phyloP scores from a whole-genome alignment of 257 asterid species.

The Przewalskia tangutica region DNA sequence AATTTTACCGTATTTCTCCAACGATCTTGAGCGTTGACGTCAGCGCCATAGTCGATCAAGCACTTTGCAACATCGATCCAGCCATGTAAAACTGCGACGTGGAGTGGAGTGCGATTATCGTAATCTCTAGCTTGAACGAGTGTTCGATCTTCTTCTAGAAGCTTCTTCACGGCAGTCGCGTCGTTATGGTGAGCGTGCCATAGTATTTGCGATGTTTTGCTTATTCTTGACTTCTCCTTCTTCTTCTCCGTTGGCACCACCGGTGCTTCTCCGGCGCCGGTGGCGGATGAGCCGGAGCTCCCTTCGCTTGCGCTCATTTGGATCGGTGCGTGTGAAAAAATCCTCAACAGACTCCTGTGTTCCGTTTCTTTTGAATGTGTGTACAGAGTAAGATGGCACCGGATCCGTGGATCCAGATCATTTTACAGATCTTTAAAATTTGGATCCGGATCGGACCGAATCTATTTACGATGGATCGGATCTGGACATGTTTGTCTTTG shows the following conservation, averaged over 20 bases:
- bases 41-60: slow-evolving; percentile 65
- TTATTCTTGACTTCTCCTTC: slow-evolving; percentile 76
- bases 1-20: slow-evolving; percentile 81
- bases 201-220: slow-evolving; percentile 73
- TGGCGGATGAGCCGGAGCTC: slow-evolving; percentile 40
- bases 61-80: slow-evolving; percentile 82
- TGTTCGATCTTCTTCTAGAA: slow-evolving; percentile 71
- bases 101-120: slow-evolving; percentile 86
- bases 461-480: no score
- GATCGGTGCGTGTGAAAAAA: background rate
- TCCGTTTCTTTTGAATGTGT: background rate
- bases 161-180: slow-evolving; percentile 58
- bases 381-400: no score
- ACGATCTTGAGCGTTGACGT: slow-evolving; percentile 95
- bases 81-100: slow-evolving; percentile 92
- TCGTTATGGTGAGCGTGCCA: slow-evolving; percentile 99
- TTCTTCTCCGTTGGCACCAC: slow-evolving; percentile 30
- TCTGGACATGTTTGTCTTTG: no score
- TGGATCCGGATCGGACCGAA: no score
- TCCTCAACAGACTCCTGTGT: background rate
- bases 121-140: slow-evolving; percentile 82
- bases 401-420: no score
- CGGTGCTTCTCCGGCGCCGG: slow-evolving; percentile 25
- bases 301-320: slow-evolving; percentile 82
- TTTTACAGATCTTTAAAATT: no score